These are phyloP conservation scores for Microbotryum silenes-acaulis DNA, from an alignment of 1,284 basidiomycete species.

Conservation along the genomic window DNA sequence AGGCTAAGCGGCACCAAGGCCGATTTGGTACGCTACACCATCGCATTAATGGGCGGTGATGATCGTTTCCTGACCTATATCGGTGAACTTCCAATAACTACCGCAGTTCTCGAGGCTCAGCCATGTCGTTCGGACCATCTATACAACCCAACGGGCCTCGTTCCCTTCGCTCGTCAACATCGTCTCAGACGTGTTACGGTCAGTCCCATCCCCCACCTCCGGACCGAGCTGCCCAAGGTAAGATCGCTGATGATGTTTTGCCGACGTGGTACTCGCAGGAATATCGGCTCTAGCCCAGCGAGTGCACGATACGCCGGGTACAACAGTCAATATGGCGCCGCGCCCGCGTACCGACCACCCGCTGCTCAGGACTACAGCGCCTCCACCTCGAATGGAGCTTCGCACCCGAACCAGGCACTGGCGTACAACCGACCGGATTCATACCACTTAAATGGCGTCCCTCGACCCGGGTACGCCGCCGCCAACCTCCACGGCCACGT, in stretches of 20 bases:
- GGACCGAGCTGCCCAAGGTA: background rate
- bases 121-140: slow-evolving; percentile 1
- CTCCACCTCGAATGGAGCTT: background rate
- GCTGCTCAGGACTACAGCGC: no score
- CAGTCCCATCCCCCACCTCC: background rate
- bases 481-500: slow-evolving; percentile 36
- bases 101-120: background rate
- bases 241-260: background rate
- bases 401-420: background rate
- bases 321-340: no score
- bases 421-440: slow-evolving; percentile 10
- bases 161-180: background rate
- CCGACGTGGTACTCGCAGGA: no score
- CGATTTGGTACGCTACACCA: slow-evolving; percentile 66
- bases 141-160: background rate
- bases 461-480: background rate
- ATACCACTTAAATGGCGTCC: background rate
- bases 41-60: slow-evolving; percentile 57
- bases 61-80: slow-evolving; percentile 33
- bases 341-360: no score
- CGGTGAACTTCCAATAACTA: background rate
- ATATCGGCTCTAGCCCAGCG: no score
- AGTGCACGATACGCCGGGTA: no score
- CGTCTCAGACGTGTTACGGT: background rate
- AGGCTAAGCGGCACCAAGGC: slow-evolving; percentile 73